These are phyloP conservation scores for Cadophora sp. DNA, from an alignment of 2,329 filamentous ascomycete species.

Conservation along the genomic window DNA sequence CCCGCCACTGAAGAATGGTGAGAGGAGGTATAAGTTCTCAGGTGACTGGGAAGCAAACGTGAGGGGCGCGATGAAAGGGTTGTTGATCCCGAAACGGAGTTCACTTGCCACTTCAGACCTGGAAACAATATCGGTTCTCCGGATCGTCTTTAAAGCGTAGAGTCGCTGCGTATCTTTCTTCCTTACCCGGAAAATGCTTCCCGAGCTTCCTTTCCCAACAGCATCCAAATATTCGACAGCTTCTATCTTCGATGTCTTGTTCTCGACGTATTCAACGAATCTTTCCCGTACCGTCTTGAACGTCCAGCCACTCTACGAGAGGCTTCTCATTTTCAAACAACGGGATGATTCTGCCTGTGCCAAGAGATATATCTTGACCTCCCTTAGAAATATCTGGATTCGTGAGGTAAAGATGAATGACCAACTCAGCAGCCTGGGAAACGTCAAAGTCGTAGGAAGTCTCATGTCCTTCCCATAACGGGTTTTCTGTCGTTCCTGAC, in stretches of 20 bases:
- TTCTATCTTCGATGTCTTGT: conserved; percentile 85
- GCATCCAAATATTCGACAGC: conserved; percentile 96
- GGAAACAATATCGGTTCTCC: conserved; percentile 90
- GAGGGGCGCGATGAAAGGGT: conserved; percentile 94
- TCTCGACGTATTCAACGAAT: conserved; percentile 93
- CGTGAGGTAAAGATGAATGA: conserved; percentile 67
- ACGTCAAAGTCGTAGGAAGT: conserved; percentile 89
- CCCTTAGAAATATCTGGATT: conserved; percentile 14
- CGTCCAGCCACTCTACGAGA: conserved; percentile 85
- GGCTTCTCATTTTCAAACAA: conserved; percentile 74
- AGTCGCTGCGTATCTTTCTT: conserved; percentile 96
- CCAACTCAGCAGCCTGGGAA: conserved; percentile 85
- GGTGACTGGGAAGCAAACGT: conserved; percentile 98
- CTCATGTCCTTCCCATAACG: conserved; percentile 2
- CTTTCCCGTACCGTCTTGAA: conserved; percentile 84
- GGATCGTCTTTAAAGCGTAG: conserved; percentile 94
- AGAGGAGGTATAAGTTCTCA: conserved; percentile 92
- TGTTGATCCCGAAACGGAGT: conserved; percentile 94
- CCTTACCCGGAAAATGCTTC: conserved; percentile 96
- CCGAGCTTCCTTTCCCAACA: conserved; percentile 80
- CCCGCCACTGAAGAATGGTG: conserved; percentile 94
- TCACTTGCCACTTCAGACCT: conserved; percentile 94
- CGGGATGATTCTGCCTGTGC: conserved; percentile 85
- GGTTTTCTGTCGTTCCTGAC: conserved; percentile 9
- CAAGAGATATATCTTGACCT: conserved; percentile 89